Evolutionary conservation across 2,329 filamentous ascomycete genomes (phyloP).

Genomic region (Cytospora schulzeri): DNA sequence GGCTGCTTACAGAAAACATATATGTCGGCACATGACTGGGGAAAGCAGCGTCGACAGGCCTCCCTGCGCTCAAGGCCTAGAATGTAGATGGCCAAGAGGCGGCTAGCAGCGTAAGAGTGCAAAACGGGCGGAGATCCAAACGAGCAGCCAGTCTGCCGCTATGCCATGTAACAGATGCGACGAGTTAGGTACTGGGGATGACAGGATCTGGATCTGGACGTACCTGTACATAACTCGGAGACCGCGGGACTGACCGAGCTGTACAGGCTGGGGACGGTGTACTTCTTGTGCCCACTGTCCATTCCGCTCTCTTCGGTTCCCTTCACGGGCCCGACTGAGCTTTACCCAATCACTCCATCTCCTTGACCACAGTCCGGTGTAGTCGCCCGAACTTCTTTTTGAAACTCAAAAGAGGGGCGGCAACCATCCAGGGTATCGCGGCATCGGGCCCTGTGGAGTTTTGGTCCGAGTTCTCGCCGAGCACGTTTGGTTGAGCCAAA

Average conservation of each 20-base stretch:
- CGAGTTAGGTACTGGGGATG: not conserved
- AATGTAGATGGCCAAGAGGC: not conserved
- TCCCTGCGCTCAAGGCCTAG: not conserved
- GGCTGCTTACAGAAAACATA: conserved; percentile 1
- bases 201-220: not conserved
- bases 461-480: not conserved
- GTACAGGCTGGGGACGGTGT: not conserved
- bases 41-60: not conserved
- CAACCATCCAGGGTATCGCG: conserved; percentile 16
- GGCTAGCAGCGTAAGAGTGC: not conserved
- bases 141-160: not conserved
- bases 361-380: not conserved
- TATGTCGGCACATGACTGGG: conserved; percentile 8
- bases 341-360: not conserved
- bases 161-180: not conserved
- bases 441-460: not conserved
- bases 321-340: not conserved
- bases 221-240: not conserved
- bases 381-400: not conserved
- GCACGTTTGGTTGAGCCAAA: conserved; percentile 11
- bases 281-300: not conserved
- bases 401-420: conserved; percentile 1
- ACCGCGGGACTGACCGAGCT: not conserved
- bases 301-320: not conserved
- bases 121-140: not conserved